phyloP scores from a whole-genome alignment of 2,329 filamentous ascomycete species.

The Phaeosphaeriaceae sp. region DNA sequence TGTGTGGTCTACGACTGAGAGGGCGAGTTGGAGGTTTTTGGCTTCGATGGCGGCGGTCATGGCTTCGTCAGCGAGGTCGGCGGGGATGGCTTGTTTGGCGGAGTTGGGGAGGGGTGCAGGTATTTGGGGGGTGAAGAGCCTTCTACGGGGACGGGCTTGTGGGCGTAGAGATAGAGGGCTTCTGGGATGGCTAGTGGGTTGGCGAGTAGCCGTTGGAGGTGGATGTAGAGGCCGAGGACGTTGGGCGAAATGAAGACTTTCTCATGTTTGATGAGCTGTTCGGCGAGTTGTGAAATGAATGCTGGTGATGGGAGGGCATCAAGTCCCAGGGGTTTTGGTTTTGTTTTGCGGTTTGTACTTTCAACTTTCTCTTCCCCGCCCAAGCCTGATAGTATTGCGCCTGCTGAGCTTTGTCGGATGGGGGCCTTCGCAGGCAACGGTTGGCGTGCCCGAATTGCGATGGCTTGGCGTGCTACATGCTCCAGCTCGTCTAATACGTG shows the following conservation, averaged over 20 bases:
- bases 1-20: slow-evolving; percentile 75
- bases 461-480: slow-evolving; percentile 32
- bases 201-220: slow-evolving; percentile 74
- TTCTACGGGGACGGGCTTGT: slow-evolving; percentile 75
- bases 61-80: slow-evolving; percentile 73
- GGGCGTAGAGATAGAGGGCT: slow-evolving; percentile 80
- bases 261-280: slow-evolving; percentile 73
- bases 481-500: slow-evolving; percentile 30
- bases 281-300: slow-evolving; percentile 63
- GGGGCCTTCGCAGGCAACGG: slow-evolving; percentile 27
- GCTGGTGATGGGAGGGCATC: slow-evolving; percentile 37
- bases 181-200: slow-evolving; percentile 78
- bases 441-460: slow-evolving; percentile 36
- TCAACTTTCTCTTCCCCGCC: slow-evolving; percentile 24
- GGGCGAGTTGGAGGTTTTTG: slow-evolving; percentile 77
- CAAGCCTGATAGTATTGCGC: slow-evolving; percentile 42
- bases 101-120: slow-evolving; percentile 66
- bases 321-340: slow-evolving; percentile 17
- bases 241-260: slow-evolving; percentile 80
- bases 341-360: slow-evolving; percentile 8
- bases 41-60: slow-evolving; percentile 80
- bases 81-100: slow-evolving; percentile 73
- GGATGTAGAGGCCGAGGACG: slow-evolving; percentile 76
- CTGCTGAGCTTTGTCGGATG: slow-evolving; percentile 41
- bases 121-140: slow-evolving; percentile 57